Evolutionary conservation across 2,329 filamentous ascomycete species (phyloP).

Genomic region (Orbilia quercus): DNA sequence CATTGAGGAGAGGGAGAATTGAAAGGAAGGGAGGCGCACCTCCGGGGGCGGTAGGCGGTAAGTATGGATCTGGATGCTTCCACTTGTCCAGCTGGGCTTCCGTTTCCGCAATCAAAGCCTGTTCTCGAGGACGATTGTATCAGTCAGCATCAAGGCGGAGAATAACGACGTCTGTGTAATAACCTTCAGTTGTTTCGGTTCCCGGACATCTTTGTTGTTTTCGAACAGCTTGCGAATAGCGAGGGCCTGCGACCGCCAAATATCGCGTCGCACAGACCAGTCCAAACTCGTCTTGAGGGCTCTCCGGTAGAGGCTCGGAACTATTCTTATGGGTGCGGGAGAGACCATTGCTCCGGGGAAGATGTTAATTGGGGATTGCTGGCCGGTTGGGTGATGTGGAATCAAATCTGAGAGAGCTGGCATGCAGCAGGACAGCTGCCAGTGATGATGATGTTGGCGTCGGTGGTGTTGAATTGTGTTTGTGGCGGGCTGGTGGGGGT

Average conservation of each 20-base stretch:
- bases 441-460: no score
- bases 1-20: not conserved
- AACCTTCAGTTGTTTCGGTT: conserved; percentile 88
- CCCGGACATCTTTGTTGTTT: conserved; percentile 84
- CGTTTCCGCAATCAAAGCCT: conserved; percentile 88
- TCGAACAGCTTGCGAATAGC: conserved; percentile 97
- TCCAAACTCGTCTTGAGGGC: conserved; percentile 92
- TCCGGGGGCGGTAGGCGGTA: conserved; percentile 88
- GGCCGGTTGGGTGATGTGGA: no score
- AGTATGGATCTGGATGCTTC: conserved; percentile 97
- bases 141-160: not conserved
- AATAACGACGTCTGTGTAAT: conserved; percentile 60
- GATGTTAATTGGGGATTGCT: no score
- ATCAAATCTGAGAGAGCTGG: no score
- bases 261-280: conserved; percentile 90
- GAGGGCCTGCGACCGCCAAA: conserved; percentile 95
- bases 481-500: no score
- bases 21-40: conserved; percentile 70
- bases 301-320: conserved; percentile 78
- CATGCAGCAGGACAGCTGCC: no score
- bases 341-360: conserved; percentile 59
- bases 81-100: conserved; percentile 88
- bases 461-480: no score
- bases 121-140: conserved; percentile 11
- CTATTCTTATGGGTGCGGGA: conserved; percentile 64